Evolutionary conservation across 345 rosid genomes (phyloP).

Genomic region (Syzygium oleosum): DNA sequence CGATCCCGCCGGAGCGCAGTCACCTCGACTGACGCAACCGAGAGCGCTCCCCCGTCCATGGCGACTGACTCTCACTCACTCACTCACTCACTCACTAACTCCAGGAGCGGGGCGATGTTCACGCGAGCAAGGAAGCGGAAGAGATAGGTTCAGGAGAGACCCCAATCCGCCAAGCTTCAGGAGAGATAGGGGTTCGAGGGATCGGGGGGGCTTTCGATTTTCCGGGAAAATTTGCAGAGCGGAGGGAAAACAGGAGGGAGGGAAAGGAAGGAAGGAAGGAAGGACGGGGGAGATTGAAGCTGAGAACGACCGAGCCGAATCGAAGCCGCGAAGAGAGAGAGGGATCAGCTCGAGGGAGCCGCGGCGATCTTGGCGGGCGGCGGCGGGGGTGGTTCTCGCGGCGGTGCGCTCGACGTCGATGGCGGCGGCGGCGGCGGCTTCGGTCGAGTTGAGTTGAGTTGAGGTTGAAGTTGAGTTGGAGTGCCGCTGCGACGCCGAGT

Average conservation of each 20-base stretch:
- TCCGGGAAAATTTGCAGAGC: neutral
- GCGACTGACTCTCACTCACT: rapidly evolving
- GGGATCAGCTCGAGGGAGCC: constrained; percentile 11
- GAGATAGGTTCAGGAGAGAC: neutral
- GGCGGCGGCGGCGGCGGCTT: neutral
- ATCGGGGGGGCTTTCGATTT: neutral
- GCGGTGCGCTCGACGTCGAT: neutral
- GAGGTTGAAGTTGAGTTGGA: neutral
- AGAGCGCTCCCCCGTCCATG: neutral
- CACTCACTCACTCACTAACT: neutral
- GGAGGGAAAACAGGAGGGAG: neutral
- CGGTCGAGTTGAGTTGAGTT: neutral
- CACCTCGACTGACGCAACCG: neutral
- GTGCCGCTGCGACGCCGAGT: neutral
- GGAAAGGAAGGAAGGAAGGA: neutral
- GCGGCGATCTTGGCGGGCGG: constrained; percentile 8
- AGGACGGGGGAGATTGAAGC: constrained; percentile 4
- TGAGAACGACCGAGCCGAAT: constrained; percentile 32
- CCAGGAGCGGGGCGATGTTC: neutral
- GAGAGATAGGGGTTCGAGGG: neutral
- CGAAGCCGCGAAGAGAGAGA: constrained; percentile 44
- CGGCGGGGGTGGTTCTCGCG: neutral
- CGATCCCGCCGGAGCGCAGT: neutral
- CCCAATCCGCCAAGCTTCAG: neutral
- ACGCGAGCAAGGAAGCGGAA: neutral